phyloP scores from a whole-genome alignment of 257 asterid genomes.

The Verbena officinalis region DNA sequence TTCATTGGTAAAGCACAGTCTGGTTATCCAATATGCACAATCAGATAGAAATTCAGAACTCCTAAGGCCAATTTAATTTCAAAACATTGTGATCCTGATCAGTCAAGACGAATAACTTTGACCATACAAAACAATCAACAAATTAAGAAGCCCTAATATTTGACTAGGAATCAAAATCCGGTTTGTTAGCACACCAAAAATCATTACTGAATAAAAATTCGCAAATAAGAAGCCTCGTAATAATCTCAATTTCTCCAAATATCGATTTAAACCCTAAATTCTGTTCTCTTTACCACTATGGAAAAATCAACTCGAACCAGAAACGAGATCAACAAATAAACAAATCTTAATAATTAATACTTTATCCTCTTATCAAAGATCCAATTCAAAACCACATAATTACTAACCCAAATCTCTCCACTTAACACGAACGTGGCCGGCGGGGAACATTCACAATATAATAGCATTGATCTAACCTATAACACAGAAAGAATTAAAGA shows the following conservation, averaged over 20 bases:
- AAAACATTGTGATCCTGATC: not conserved
- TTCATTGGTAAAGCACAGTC: no score
- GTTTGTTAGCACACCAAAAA: not conserved
- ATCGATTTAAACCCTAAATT: no score
- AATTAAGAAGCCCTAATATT: constrained; percentile 9
- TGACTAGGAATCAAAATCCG: not conserved
- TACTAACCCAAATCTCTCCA: no score
- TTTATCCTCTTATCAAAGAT: no score
- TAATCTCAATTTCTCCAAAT: not conserved
- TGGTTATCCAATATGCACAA: not conserved
- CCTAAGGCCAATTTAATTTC: not conserved
- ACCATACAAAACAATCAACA: constrained; percentile 4
- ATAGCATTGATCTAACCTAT: not conserved
- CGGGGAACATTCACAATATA: not conserved
- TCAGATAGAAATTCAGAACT: not conserved
- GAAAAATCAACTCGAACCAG: no score
- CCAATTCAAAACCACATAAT: no score
- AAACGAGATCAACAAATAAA: no score
- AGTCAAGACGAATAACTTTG: not conserved
- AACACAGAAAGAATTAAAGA: not conserved
- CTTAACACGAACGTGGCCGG: not conserved
- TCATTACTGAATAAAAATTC: not conserved
- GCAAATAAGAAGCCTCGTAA: no score
- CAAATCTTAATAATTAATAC: no score
- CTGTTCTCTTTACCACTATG: no score